phyloP scores from a whole-genome alignment of 2,329 filamentous ascomycete genomes.

The Talaromyces sp. region DNA sequence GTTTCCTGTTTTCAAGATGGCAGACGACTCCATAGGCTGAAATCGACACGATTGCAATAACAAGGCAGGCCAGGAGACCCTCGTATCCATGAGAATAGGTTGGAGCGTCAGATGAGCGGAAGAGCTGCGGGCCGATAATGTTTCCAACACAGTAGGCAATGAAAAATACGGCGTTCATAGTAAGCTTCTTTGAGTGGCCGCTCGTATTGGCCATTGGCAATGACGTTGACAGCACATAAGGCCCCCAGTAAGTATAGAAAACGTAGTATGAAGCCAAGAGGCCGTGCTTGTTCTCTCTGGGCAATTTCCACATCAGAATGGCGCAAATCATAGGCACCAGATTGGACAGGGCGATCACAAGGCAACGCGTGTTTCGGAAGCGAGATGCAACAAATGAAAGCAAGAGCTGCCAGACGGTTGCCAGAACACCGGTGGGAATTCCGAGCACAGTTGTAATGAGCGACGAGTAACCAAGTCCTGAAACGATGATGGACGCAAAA shows the following conservation, averaged over 20 bases:
- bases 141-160: conserved; percentile 23
- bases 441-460: conserved; percentile 21
- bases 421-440: conserved; percentile 23
- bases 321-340: conserved; percentile 22
- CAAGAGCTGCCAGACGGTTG: conserved; percentile 19
- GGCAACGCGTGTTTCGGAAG: conserved; percentile 16
- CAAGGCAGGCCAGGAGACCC: conserved; percentile 16
- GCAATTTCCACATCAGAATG: conserved; percentile 29
- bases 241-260: conserved; percentile 30
- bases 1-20: conserved; percentile 16
- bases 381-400: conserved; percentile 14
- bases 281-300: conserved; percentile 29
- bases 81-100: conserved; percentile 17
- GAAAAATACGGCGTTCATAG: conserved; percentile 21
- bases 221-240: conserved; percentile 27
- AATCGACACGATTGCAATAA: conserved; percentile 16
- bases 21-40: conserved; percentile 18
- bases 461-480: conserved; percentile 18
- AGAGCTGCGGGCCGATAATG: conserved; percentile 13
- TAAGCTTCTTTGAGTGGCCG: conserved; percentile 24
- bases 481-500: conserved; percentile 24
- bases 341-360: conserved; percentile 21
- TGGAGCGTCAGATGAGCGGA: conserved; percentile 15
- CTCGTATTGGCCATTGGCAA: conserved; percentile 23
- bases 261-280: conserved; percentile 34